A percentile compares a stretch with the other conserved stretches of the same genome.
phyloP scores from a whole-genome alignment of 2,329 filamentous ascomycete species.

The Acephala macrosclerotiorum region DNA sequence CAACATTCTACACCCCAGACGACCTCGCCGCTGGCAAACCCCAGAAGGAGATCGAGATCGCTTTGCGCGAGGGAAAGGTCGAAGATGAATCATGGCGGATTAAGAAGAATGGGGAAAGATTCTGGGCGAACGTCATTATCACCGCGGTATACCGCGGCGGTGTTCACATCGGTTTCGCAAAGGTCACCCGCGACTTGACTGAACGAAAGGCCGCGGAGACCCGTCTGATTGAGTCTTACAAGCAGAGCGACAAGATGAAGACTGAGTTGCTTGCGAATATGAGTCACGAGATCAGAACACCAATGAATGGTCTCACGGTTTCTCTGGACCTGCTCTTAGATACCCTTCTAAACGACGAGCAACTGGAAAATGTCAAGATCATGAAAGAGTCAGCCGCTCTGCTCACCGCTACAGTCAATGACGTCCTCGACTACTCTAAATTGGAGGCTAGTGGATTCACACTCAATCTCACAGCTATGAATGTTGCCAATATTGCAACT shows the following conservation, averaged over 20 bases:
- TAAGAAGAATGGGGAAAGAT: constrained; percentile 62
- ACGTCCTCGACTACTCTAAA: constrained; percentile 73
- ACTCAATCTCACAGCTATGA: constrained; percentile 41
- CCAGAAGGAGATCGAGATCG: constrained; percentile 57
- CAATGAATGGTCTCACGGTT: constrained; percentile 68
- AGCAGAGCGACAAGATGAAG: constrained; percentile 69
- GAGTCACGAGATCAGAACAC: constrained; percentile 69
- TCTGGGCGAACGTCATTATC: constrained; percentile 68
- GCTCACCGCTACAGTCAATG: constrained; percentile 67
- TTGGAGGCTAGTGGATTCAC: constrained; percentile 66
- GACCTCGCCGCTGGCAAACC: constrained; percentile 59
- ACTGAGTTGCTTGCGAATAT: constrained; percentile 69
- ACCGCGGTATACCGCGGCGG: constrained; percentile 60
- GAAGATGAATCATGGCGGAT: constrained; percentile 68
- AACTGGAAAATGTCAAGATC: constrained; percentile 62
- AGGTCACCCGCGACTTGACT: constrained; percentile 64
- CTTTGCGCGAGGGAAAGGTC: constrained; percentile 60
- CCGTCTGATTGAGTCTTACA: constrained; percentile 62
- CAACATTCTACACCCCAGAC: constrained; percentile 60
- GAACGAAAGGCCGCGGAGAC: constrained; percentile 62
- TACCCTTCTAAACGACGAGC: constrained; percentile 58
- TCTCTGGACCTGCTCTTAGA: constrained; percentile 65
- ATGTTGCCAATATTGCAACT: constrained; percentile 42
- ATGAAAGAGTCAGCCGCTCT: constrained; percentile 66
- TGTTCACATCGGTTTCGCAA: constrained; percentile 63